Evolutionary conservation across 2,329 filamentous ascomycete species (phyloP), one percentile per base, ranked within the genome.

Genomic region (Aspergillus neotritici): DNA sequence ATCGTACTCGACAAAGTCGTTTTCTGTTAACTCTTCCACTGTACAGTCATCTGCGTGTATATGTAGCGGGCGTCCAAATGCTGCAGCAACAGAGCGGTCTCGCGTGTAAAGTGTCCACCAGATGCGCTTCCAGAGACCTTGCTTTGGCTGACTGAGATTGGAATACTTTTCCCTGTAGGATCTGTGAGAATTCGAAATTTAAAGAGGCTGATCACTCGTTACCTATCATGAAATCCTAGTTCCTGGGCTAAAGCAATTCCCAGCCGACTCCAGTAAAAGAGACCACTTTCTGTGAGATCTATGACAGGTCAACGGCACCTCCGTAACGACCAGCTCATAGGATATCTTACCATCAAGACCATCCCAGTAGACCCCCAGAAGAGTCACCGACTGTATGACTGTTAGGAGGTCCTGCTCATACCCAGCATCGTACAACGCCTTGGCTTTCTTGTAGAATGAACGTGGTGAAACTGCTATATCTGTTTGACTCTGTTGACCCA

Each of bases 71-170:
- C 48, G 45, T 9, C 48, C 48, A 17, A 50, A 50, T n/a, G 48
- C 48, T 34, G 45, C 45, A 11, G 48, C 48, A 12, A 50, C 48
- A 5, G 48, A 41, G 16, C 48, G 48, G 15, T 50, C 48, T 11
- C 48, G 41, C 7, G 48, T 50, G 25, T 48, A 50, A 7, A 50
- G 39, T 12, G 48, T 48, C 48, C 48, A 50, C 48, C 48, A 50
- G 6, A 50, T 50, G 15, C 48, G 41, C 25, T 50, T 50, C 29
- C 41, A 42, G 6, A 47, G 36, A 21, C 37, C 21, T 32, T 34
- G 30, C 16, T 44, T 34, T 31, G 41, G 34, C 3, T 34, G 37
- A 10, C 33, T 33, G 9, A 47, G 41, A 17, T 12, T n/a, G 5
- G n/a, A 28, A 21, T 47, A 47, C 5, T 10, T 47, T 16, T 48